Evolutionary conservation across 176 grass and related monocot species (phyloP).

Genomic region (Oryza glaberrima): DNA sequence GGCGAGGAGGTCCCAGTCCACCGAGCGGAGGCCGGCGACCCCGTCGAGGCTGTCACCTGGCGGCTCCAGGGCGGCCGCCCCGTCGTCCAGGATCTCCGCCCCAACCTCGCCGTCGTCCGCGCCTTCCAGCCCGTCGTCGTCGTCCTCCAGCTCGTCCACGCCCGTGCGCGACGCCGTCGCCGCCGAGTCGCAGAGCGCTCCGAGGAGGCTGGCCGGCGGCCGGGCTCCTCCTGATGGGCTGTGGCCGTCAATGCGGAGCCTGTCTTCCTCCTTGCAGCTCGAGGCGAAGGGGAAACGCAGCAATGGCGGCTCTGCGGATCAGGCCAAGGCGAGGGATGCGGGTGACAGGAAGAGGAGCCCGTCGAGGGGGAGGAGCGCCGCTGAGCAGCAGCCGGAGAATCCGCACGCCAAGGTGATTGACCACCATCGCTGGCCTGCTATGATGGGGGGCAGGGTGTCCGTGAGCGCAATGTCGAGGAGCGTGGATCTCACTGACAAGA

Average conservation of each 20-base stretch:
- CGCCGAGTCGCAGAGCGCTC: conserved; percentile 42
- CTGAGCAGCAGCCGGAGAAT: conserved; percentile 70
- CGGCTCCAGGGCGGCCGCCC: conserved; percentile 33
- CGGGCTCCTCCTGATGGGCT: conserved; percentile 64
- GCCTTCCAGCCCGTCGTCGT: conserved; percentile 71
- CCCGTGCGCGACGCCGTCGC: conserved; percentile 60
- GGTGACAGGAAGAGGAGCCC: conserved; percentile 85
- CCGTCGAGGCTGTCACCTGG: conserved; percentile 35
- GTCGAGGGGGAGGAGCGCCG: conserved; percentile 51
- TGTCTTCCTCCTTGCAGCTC: conserved; percentile 77
- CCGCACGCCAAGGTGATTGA: conserved; percentile 77
- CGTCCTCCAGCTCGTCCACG: conserved; percentile 69
- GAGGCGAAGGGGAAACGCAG: conserved; percentile 57
- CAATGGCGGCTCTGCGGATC: conserved; percentile 39
- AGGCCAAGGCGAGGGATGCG: conserved; percentile 35
- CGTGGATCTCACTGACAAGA: conserved; percentile 67
- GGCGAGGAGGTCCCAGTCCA: conserved; percentile 61
- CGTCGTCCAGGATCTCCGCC: conserved; percentile 61
- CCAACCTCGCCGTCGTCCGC: conserved; percentile 49
- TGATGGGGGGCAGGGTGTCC: conserved; percentile 69
- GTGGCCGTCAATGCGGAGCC: conserved; percentile 86
- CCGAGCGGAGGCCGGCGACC: conserved; percentile 55
- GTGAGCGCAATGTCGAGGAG: conserved; percentile 61
- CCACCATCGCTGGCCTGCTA: conserved; percentile 92
- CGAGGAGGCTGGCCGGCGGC: conserved; percentile 39